These are phyloP conservation scores for Candida nonsorbophila DNA, from an alignment of 805 yeast genomes.

Conservation along the genomic window DNA sequence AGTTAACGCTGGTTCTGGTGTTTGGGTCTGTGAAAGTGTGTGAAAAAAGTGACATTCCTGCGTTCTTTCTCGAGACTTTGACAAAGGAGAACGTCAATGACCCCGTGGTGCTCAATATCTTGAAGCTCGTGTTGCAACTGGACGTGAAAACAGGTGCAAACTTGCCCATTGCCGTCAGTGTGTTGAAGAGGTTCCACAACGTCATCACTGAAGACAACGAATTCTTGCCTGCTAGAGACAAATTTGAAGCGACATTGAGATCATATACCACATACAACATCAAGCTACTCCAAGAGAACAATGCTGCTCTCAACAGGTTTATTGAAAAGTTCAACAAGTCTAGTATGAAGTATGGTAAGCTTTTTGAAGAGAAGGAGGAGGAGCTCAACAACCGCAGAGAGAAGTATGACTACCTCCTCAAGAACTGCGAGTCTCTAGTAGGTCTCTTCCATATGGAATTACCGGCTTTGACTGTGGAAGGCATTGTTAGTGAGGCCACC, in stretches of 20 bases:
- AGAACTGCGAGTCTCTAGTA: conserved; percentile 5
- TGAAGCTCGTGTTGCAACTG: conserved; percentile 24
- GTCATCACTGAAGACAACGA: conserved; percentile 21
- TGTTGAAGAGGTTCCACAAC: conserved; percentile 42
- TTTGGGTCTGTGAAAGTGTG: conserved; percentile 38
- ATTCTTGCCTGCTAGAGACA: conserved; percentile 21
- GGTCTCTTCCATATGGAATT: conserved; percentile 8
- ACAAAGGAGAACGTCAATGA: conserved; percentile 10
- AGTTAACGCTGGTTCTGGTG: conserved; percentile 54
- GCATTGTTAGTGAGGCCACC: conserved; percentile 7
- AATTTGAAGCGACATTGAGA: conserved; percentile 27
- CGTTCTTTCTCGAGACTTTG: conserved; percentile 21
- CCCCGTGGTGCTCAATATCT: conserved; percentile 16
- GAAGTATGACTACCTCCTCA: conserved; percentile 3
- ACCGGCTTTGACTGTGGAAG: conserved; percentile 14
- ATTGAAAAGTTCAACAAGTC: conserved; percentile 17
- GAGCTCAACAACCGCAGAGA: conserved; percentile 21
- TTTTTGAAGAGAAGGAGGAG: conserved; percentile 38
- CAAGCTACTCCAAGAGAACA: conserved; percentile 27
- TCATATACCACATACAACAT: conserved; percentile 29
- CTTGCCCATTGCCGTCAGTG: conserved; percentile 38
- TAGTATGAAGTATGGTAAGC: conserved; percentile 63
- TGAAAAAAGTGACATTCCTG: conserved; percentile 40
- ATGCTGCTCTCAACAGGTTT: conserved; percentile 34
- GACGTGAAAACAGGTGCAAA: conserved; percentile 23